phyloP scores from a whole-genome alignment of 2,329 filamentous ascomycete genomes.

The Neonectria ditissima region DNA sequence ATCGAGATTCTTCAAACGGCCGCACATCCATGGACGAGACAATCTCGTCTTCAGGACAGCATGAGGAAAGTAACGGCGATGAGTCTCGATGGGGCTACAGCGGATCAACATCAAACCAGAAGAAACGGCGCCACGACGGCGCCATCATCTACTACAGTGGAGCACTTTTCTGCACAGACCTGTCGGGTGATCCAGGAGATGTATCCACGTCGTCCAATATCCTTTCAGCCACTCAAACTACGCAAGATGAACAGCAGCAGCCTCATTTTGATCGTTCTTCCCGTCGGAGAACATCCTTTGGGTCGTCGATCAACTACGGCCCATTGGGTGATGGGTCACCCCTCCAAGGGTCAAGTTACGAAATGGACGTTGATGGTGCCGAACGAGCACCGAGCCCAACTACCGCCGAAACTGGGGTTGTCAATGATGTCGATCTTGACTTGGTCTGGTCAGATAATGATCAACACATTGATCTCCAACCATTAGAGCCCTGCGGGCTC shows the following conservation, averaged over 20 bases:
- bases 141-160: conserved; percentile 88
- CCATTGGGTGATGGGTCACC: conserved; percentile 59
- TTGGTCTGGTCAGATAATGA: conserved; percentile 60
- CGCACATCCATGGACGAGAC: conserved; percentile 63
- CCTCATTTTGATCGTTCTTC: conserved; percentile 39
- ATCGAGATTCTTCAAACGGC: conserved; percentile 60
- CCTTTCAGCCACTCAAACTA: conserved; percentile 58
- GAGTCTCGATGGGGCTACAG: conserved; percentile 61
- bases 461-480: conserved; percentile 53
- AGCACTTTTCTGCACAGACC: conserved; percentile 82
- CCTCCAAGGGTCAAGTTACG: conserved; percentile 33
- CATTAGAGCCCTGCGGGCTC: conserved; percentile 68
- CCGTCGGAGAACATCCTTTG: conserved; percentile 60
- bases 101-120: conserved; percentile 61
- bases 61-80: conserved; percentile 62
- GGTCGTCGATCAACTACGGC: conserved; percentile 61
- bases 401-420: conserved; percentile 52
- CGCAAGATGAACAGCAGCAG: conserved; percentile 35
- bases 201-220: conserved; percentile 61
- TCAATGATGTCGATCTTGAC: conserved; percentile 57
- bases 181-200: conserved; percentile 74
- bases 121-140: conserved; percentile 72
- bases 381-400: conserved; percentile 47
- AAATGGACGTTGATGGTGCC: conserved; percentile 46
- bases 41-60: conserved; percentile 59